Conservation (phyloP, 495 filamentous ascomycete genomes). For the Lophium mytilinum region DNA sequence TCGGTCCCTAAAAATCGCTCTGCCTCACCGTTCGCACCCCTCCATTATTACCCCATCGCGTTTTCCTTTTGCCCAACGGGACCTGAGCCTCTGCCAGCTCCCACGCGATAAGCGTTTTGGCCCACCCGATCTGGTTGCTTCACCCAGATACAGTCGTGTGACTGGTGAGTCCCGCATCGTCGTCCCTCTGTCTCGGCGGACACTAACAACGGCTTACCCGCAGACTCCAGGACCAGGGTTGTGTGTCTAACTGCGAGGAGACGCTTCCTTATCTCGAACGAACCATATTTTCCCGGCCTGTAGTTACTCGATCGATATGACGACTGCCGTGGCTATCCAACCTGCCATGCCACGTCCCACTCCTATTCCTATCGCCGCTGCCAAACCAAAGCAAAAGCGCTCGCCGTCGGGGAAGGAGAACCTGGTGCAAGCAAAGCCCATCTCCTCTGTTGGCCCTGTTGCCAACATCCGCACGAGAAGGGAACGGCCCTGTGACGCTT, state of each 20-base stretch:
- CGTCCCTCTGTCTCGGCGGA: constrained; percentile 1
- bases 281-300: constrained; percentile 5
- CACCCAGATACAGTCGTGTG: constrained; percentile 19
- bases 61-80: constrained; percentile 14
- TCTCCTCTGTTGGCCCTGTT: constrained; percentile 16
- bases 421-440: constrained; percentile 27
- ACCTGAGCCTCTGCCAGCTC: not conserved
- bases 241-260: no score
- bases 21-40: not conserved
- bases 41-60: constrained; percentile 4
- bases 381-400: constrained; percentile 22
- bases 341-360: constrained; percentile 31
- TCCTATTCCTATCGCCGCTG: constrained; percentile 28
- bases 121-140: constrained; percentile 19
- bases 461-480: constrained; percentile 29
- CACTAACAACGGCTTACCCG: constrained; percentile 26
- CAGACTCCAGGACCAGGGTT: constrained; percentile 3
- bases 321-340: constrained; percentile 31
- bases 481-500: constrained; percentile 54
- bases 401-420: constrained; percentile 30
- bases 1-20: constrained; percentile 14
- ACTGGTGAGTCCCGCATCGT: constrained; percentile 17
- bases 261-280: constrained; percentile 18
- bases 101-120: constrained; percentile 27
- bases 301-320: constrained; percentile 25